Base-by-base conservation (phyloP, 2,329 filamentous ascomycete species). In the Botryotinia globosa region DNA sequence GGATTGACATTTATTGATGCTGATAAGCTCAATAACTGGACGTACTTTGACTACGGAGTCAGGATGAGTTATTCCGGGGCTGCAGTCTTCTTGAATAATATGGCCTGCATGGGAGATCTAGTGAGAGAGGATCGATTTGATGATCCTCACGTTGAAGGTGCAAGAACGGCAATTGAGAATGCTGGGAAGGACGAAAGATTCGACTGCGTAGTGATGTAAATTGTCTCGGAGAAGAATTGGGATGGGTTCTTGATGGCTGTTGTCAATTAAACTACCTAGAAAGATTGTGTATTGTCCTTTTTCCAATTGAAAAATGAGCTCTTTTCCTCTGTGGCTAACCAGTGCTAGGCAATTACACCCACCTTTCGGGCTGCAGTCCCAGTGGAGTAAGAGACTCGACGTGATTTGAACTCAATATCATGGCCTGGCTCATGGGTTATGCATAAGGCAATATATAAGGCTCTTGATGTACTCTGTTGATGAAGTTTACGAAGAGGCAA, bases 1-100 rank as follows among this genome's bases (percentile, higher is more conserved):
- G 61, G 61, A 9, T 48, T 67, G 45, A 51, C 45, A 37, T 67
- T 67, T 51, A 34, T 54, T 42, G 64, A 67, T 67, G 64, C 45
- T 67, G n/a, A 67, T n/a, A 67, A 67, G 45, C 45, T 54, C 22
- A 54, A 67, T 4, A 54, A 67, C 29, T 67, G 45, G 45, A 67
- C 42, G 1, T 42, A 54, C 22, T n/a, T 14, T 20, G 45, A 67
- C 2, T 67, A 54, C 37, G 64, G 45, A 8, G 34, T 67, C 3
- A 67, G 37, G 64, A 67, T 54, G 64, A 51, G 64, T 34, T 67
- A 48, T 51, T 18, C 64, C 10, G 64, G 64, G 29, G 45, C 64
- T 54, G 45, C 45, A 4, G 34, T 54, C 5, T 56, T 54, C 14
- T 29, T 54, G 22, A 34, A 32, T 56, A 67, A 42, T 18, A 67